Base-by-base conservation (phyloP, 140 eudicot species). In the Flaveria floridana region DNA sequence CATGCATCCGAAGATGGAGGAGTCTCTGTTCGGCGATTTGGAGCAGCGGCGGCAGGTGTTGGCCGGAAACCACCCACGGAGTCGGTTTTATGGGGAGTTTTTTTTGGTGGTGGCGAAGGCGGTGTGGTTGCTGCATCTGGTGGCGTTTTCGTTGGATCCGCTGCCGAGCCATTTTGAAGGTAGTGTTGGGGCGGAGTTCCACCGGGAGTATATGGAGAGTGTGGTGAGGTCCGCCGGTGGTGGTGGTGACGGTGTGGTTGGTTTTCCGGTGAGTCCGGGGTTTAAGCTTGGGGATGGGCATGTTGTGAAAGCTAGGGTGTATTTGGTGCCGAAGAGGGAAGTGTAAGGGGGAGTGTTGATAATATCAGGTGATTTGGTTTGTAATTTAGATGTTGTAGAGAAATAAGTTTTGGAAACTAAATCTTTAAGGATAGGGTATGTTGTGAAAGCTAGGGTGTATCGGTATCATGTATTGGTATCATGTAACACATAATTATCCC, bases 1-100 rank as follows among this genome's bases (percentile, higher is more conserved):
- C 11, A 85, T 92, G 11, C 97, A 92, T 70, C 97, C 97, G 20
- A 92, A 92, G 47, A 92, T 92, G 97, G 97, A 92, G 87, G 92
- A 89, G 75, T 92, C 97, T 1, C 74, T 92, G 79, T 92, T 92
- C 21, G 97, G 96, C 15, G 86, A 92, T 65, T 42, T 89, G 80
- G 97, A 92, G 65, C 97, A 92, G 73, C 83, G 96, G 20, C 85
- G 88, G 51, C 90, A 86, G 74, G 88, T 92, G 47, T 63, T 87
- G 73, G 96, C 83, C 21, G 96, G 95, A 42, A 80, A 80, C 73
- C 97, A 92, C 67, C 97, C 97, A 1, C 77, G 97, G 83, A 92
- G 90, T 47, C 76, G 82, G 81, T 92, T 92, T 71, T 92, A 92
- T 26, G 76, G 87, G 6, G 96, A 84, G 78, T 89, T 89, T 41